phyloP scores from a whole-genome alignment of 2,329 filamentous ascomycete species.

The Aspergillus clavatus region DNA sequence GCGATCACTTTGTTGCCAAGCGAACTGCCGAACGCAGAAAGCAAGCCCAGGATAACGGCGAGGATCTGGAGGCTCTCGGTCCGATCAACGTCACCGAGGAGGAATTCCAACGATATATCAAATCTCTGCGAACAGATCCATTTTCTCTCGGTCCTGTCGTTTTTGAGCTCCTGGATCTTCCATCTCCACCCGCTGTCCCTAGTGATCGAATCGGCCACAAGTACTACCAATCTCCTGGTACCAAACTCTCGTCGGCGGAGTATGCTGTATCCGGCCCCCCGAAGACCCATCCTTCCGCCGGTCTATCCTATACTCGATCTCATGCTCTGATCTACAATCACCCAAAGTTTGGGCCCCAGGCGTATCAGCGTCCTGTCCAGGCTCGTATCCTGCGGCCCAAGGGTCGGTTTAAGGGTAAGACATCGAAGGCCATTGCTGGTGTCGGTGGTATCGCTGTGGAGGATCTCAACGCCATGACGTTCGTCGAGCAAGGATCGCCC shows the following conservation, averaged over 20 bases:
- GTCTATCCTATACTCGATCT: constrained; percentile 57
- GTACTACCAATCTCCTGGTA: constrained; percentile 34
- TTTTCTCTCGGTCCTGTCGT: constrained; percentile 50
- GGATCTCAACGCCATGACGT: constrained; percentile 33
- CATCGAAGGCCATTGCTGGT: constrained; percentile 34
- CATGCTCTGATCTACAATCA: constrained; percentile 55
- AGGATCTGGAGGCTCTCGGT: constrained; percentile 28
- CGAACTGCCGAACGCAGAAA: constrained; percentile 34
- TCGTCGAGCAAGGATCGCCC: constrained; percentile 31
- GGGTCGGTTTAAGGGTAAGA: constrained; percentile 30
- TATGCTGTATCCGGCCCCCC: constrained; percentile 49
- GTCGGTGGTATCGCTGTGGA: constrained; percentile 41
- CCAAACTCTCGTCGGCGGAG: constrained; percentile 35
- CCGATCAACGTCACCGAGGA: constrained; percentile 37
- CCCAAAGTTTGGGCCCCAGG: constrained; percentile 57
- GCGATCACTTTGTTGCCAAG: constrained; percentile 30
- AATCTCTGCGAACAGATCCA: constrained; percentile 39
- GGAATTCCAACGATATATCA: constrained; percentile 45
- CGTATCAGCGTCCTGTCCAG: constrained; percentile 47
- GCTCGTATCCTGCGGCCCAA: constrained; percentile 54
- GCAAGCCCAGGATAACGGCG: constrained; percentile 38
- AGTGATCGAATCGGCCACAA: constrained; percentile 29
- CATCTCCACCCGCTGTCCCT: constrained; percentile 39
- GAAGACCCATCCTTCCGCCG: constrained; percentile 61
- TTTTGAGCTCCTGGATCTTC: constrained; percentile 54